Evolutionary conservation across 2,329 filamentous ascomycete genomes (phyloP).

Genomic region (Clarireedia monteithiana): DNA sequence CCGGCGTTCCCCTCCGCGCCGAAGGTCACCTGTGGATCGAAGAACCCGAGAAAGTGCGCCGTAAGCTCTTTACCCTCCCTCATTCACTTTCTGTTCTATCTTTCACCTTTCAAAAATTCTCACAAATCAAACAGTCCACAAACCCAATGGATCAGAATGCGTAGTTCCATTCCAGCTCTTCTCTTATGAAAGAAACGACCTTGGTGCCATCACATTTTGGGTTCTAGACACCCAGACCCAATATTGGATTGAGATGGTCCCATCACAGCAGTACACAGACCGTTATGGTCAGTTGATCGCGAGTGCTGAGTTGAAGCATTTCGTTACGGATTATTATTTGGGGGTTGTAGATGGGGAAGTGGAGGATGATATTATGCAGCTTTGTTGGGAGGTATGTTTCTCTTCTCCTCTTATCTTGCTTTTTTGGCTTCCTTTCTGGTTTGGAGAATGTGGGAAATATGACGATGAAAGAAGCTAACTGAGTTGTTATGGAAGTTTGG

Average conservation of each 20-base stretch:
- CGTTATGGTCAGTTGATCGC: conserved; percentile 1
- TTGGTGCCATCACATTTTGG: conserved; percentile 3
- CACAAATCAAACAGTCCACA: not conserved
- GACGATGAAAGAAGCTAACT: not conserved
- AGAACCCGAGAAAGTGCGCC: conserved; percentile 1
- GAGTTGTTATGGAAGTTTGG: not conserved
- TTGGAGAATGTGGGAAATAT: too few species aligned
- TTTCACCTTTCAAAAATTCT: not conserved
- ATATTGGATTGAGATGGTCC: conserved; percentile 1
- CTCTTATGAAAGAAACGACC: conserved; percentile 5
- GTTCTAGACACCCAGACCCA: conserved; percentile 3
- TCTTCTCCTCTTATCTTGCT: not conserved
- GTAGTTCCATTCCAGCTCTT: not conserved
- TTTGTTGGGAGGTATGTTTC: conserved; percentile 7
- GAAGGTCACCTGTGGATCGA: conserved; percentile 7
- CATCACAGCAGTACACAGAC: conserved; percentile 4
- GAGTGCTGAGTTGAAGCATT: conserved; percentile 7
- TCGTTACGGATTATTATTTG: conserved; percentile 8
- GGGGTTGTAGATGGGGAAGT: not conserved
- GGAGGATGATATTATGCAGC: not conserved
- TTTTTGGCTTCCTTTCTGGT: not conserved
- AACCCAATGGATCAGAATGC: conserved; percentile 3
- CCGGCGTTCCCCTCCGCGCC: not conserved
- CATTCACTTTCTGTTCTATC: too few species aligned
- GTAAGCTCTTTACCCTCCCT: not conserved